These are phyloP conservation scores for Urtica urens DNA, from an alignment of 306 rosid genomes.

Conservation along the genomic window DNA sequence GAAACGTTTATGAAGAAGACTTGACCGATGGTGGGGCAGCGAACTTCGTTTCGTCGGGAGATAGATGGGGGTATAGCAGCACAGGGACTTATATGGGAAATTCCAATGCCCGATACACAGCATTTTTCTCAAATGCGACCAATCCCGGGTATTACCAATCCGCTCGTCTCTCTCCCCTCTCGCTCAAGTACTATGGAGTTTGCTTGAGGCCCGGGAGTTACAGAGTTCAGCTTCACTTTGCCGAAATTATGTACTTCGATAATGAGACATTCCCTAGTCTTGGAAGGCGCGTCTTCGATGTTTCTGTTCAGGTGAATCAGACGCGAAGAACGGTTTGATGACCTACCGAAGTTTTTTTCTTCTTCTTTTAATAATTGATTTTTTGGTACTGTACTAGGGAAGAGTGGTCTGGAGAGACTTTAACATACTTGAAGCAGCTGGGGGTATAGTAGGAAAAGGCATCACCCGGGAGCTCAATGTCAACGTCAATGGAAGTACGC, in stretches of 20 bases:
- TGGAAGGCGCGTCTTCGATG: slow-evolving; percentile 30
- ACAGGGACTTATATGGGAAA: slow-evolving; percentile 24
- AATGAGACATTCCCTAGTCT: slow-evolving; percentile 23
- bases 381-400: slow-evolving; percentile 30
- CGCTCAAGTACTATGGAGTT: slow-evolving; percentile 59
- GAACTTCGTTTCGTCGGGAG: slow-evolving; percentile 15
- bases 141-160: slow-evolving; percentile 25
- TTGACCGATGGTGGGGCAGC: slow-evolving; percentile 19
- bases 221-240: slow-evolving; percentile 58
- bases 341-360: not conserved
- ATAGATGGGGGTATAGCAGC: slow-evolving; percentile 62
- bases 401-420: slow-evolving; percentile 32
- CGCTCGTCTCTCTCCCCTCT: slow-evolving; percentile 43
- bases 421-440: slow-evolving; percentile 44
- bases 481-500: slow-evolving; percentile 36
- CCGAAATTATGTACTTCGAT: slow-evolving; percentile 46
- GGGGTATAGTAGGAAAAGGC: slow-evolving; percentile 51
- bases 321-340: not conserved
- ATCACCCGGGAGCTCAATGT: slow-evolving; percentile 23
- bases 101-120: slow-evolving; percentile 5
- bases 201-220: slow-evolving; percentile 54
- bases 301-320: slow-evolving; percentile 63
- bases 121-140: slow-evolving; percentile 19
- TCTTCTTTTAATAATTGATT: not conserved
- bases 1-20: slow-evolving; percentile 38